Evolutionary conservation across 257 asterid species (phyloP).

Genomic region (Thymus quinquecostatus): DNA sequence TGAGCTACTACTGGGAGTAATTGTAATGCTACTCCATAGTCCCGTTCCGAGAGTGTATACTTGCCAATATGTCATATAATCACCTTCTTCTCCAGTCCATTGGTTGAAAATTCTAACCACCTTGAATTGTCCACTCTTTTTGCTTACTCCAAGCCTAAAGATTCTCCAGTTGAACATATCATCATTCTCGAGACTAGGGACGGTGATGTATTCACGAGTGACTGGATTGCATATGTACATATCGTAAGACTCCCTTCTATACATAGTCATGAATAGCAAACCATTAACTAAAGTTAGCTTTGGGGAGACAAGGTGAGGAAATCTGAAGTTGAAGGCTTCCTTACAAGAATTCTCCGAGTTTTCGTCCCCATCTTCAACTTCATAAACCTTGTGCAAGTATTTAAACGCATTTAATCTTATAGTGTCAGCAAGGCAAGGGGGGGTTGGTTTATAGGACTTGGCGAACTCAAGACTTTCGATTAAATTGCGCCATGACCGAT

Average conservation of each 20-base stretch:
- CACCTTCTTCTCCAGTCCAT: too few species aligned
- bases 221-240: neutral
- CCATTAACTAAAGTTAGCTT: neutral
- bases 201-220: neutral
- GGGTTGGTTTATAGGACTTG: neutral
- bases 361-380: conserved; percentile 24
- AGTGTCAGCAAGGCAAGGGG: conserved; percentile 26
- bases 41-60: neutral
- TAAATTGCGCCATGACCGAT: conserved; percentile 27
- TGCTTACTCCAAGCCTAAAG: neutral
- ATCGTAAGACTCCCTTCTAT: neutral
- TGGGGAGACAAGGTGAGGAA: neutral
- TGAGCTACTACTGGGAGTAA: neutral
- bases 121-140: neutral
- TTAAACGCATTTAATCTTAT: neutral
- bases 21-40: neutral
- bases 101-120: neutral
- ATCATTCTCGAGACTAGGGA: neutral
- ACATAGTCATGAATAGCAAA: neutral
- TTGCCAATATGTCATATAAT: neutral
- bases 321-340: neutral
- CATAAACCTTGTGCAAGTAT: conserved; percentile 1
- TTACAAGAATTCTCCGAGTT: neutral
- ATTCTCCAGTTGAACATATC: too few species aligned
- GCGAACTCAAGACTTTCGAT: neutral